Conservation (phyloP, 305 asterid species). For the Fraxinus sp. region DNA sequence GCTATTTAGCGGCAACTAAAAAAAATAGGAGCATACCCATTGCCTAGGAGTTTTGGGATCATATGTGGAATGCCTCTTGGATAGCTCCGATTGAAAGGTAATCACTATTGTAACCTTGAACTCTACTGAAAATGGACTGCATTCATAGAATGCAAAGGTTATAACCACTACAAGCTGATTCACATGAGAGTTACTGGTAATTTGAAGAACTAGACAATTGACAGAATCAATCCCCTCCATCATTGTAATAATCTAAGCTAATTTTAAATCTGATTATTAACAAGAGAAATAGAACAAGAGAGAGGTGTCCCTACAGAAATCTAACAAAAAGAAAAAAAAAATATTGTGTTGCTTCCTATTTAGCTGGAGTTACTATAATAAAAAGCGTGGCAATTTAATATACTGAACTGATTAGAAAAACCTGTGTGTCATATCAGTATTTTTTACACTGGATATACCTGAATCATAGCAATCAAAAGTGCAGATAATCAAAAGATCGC, state of each 20-base stretch:
- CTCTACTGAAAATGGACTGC: slow-evolving; percentile 84
- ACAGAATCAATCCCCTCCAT: slow-evolving; percentile 19
- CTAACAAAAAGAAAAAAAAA: background rate
- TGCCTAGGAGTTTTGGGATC: slow-evolving; percentile 51
- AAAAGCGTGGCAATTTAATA: background rate
- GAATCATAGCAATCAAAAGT: background rate
- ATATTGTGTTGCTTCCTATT: background rate
- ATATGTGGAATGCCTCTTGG: slow-evolving; percentile 46
- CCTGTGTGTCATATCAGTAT: background rate
- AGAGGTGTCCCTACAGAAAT: background rate
- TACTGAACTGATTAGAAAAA: background rate
- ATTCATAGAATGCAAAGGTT: slow-evolving; percentile 16
- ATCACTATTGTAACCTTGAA: slow-evolving; percentile 65
- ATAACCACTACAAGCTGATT: slow-evolving; percentile 6
- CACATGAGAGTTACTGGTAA: slow-evolving; percentile 17
- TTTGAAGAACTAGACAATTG: slow-evolving; percentile 1
- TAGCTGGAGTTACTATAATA: background rate
- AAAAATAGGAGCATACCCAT: slow-evolving; percentile 54
- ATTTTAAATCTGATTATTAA: slow-evolving; percentile 11
- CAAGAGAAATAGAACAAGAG: background rate
- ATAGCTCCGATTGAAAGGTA: slow-evolving; percentile 56
- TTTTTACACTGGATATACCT: background rate
- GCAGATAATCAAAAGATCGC: background rate
- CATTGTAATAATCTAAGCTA: slow-evolving; percentile 2
- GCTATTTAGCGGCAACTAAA: background rate